Base-by-base conservation (phyloP, 2,329 filamentous ascomycete genomes). In the Aphanocladium album region DNA sequence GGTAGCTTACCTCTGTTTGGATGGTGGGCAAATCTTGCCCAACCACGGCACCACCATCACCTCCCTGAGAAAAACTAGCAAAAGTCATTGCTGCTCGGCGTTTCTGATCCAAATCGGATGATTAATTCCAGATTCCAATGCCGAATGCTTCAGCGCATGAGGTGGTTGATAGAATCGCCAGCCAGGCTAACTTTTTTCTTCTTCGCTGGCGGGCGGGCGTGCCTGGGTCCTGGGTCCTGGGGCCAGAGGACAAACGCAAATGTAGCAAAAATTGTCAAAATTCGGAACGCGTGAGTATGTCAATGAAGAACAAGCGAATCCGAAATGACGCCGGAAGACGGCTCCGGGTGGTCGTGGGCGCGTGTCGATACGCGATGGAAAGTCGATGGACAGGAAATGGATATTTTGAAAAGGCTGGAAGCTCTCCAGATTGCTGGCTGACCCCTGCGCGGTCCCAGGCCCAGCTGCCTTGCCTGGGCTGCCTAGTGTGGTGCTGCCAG, bases 11-110 rank as follows among this genome's bases (percentile, higher is more conserved):
- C 81, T 96, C 91, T 66, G 92, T 93, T 72, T 88, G 85, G 67
- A 96, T 89, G 65, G 92, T 87, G 66, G 87, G 81, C 59, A 96
- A 80, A 69, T 91, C 86, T 54, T 84, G 80, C 46, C 89, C 90
- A 71, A 74, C 68, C 53, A 67, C 73, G 60, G 72, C 79, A 63
- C 73, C 72, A 62, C 73, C 76, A 57, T 72, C 69, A 62, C 76
- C 73, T 66, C 57, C 30, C 27, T 75, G 78, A 59, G 73, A 75
- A 60, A 79, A 72, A 67, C 74, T 81, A 64, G 73, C 77, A 72
- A 87, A 89, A 60, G 87, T 84, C 88, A 91, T 87, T 65, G 30
- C 55, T 35, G 19, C 23, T 45, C 14, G 6, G 45, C 39, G 3
- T 37, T 16, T 55, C 25, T 25, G 25, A 30, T 43, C 12, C 25